phyloP scores from a whole-genome alignment of 2,329 filamentous ascomycete genomes.

The Arthroderma sp. region DNA sequence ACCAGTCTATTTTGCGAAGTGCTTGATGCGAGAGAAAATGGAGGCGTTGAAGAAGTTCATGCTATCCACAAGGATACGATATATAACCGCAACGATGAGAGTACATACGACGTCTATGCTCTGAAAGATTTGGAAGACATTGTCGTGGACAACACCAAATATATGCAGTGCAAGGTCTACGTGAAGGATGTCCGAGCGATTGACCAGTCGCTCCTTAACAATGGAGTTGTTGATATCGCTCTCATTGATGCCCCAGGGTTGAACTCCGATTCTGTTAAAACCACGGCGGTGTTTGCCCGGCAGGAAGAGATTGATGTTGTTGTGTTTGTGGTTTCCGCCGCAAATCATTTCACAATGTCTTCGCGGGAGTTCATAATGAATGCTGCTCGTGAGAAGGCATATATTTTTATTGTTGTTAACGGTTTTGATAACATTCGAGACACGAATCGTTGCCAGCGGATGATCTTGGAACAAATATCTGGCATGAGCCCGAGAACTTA shows the following conservation, averaged over 20 bases:
- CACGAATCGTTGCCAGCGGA: conserved; percentile 78
- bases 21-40: conserved; percentile 80
- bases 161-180: conserved; percentile 94
- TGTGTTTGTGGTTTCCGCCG: conserved; percentile 93
- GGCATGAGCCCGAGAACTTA: conserved; percentile 81
- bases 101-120: conserved; percentile 78
- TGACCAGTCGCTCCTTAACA: conserved; percentile 88
- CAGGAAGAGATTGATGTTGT: conserved; percentile 99
- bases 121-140: conserved; percentile 73
- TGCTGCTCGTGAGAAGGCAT: conserved; percentile 90
- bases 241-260: conserved; percentile 92
- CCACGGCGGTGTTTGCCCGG: conserved; percentile 88
- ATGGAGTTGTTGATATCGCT: conserved; percentile 94
- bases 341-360: conserved; percentile 94
- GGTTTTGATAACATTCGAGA: conserved; percentile 90
- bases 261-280: conserved; percentile 93
- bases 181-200: conserved; percentile 79
- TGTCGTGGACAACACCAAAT: conserved; percentile 75
- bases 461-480: conserved; percentile 80
- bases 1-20: conserved; percentile 98
- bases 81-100: conserved; percentile 85
- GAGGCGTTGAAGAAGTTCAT: conserved; percentile 85
- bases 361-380: conserved; percentile 97
- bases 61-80: conserved; percentile 68
- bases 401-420: conserved; percentile 98